Evolutionary conservation across 768 basidiomycete species (phyloP), one percentile per base, ranked within the genome.

Genomic region (Albatrellus ellisii): DNA sequence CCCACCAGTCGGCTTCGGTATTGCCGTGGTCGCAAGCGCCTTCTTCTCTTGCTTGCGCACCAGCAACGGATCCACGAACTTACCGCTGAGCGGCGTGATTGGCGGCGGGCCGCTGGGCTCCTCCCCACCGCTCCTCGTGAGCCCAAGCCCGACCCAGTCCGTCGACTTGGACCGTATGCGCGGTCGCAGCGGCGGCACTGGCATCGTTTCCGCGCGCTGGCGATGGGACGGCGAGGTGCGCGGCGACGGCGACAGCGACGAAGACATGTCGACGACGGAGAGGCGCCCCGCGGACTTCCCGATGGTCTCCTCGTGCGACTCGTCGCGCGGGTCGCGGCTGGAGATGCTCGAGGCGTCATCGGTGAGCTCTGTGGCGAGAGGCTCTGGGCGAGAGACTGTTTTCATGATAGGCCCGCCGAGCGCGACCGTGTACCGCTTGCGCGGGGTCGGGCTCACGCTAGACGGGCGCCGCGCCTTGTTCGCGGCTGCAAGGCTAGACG

Each of bases 341-440:
- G 58, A 47, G 10, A 41, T 45, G 15, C 54, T 54, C 21, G 26
- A 29, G n/a, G 56, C 37, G 50, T 59, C 43, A 26, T 39, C 44
- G 36, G n/a, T 41, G 28, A 56, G 44, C 32, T 20, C 33, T 15
- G 12, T 25, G 10, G 43, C 37, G 21, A 52, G 45, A 11, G 56
- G 53, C 4, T 48, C 45, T 4, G 50, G 29, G 3, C 52, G 42
- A 15, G 54, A 47, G 6, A 39, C 35, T 2, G 54, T 42, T 27
- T 49, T 47, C 47, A 74, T 69, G 45, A 85, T 75, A 0, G 83
- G 79, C 2, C 73, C 79, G 8, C 84, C 85, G 0, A 90, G 68
- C 0, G 87, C 86, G 25, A 89, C 86, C 0, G 87, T 89, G 54
- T 90, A 89, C 28, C 87, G 69, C 53, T 90, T 90, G 46, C 86